A percentile compares a stretch with the other conserved stretches of the same genome.
Conservation (phyloP, 768 basidiomycete species). For the Trametes meyenii region DNA sequence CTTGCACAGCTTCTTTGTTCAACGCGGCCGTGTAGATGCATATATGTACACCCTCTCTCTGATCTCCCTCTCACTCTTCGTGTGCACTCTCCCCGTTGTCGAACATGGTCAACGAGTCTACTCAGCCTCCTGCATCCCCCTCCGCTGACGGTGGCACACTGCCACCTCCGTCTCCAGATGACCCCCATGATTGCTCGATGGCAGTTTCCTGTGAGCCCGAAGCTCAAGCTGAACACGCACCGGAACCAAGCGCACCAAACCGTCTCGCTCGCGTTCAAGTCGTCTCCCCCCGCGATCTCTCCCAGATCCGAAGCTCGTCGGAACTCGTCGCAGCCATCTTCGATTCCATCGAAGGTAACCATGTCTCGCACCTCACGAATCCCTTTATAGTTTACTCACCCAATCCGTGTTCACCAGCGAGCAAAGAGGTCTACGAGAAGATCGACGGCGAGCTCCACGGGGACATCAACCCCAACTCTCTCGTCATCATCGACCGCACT, state of each 20-base stretch:
- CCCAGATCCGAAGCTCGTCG: too few species aligned
- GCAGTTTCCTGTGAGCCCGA: not conserved
- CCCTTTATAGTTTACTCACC: not conserved
- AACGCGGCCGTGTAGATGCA: too few species aligned
- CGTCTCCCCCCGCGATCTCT: too few species aligned
- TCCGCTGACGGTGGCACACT: not conserved
- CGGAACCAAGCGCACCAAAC: too few species aligned
- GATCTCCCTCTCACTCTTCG: not conserved
- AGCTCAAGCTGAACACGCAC: too few species aligned
- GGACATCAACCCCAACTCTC: conserved; percentile 8
- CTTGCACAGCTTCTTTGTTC: too few species aligned
- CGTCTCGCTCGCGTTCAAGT: too few species aligned
- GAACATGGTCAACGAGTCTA: not conserved
- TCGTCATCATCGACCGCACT: not conserved
- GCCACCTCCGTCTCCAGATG: not conserved
- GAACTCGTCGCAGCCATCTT: not conserved
- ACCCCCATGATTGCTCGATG: not conserved
- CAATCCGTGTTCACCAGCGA: not conserved
- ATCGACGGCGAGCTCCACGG: conserved; percentile 4
- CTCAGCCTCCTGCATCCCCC: not conserved
- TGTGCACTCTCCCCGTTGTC: not conserved
- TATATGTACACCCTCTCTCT: not conserved
- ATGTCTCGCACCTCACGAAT: not conserved
- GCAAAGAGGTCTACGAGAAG: not conserved
- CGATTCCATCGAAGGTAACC: not conserved